phyloP scores from a whole-genome alignment of 768 basidiomycete genomes.

The Agrocybe pediades region DNA sequence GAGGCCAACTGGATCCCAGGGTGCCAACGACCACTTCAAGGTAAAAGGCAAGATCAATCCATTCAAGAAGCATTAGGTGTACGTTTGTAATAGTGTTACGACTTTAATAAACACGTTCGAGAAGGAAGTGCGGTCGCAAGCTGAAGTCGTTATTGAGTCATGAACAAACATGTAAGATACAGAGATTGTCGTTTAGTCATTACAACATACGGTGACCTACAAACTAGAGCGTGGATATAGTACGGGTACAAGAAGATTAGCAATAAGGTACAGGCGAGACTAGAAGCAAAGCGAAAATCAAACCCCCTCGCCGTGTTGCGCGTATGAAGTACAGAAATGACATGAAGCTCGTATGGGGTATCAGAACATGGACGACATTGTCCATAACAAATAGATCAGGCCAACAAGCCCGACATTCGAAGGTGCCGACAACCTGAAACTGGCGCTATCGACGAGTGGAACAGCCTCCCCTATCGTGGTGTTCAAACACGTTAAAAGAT shows the following conservation, averaged over 20 bases:
- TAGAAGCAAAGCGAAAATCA: too few species aligned
- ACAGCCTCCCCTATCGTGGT: slow-evolving; percentile 58
- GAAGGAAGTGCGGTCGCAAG: too few species aligned
- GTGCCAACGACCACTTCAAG: background rate
- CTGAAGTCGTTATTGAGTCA: too few species aligned
- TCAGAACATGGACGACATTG: slow-evolving; percentile 18
- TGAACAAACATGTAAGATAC: too few species aligned
- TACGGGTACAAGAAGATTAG: too few species aligned
- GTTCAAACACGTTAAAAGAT: slow-evolving; percentile 59
- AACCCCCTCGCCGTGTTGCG: too few species aligned
- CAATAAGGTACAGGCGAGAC: too few species aligned
- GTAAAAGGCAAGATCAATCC: background rate
- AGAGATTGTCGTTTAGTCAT: too few species aligned
- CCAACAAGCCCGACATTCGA: slow-evolving; percentile 21
- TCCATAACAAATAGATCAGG: slow-evolving; percentile 22
- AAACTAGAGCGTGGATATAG: too few species aligned
- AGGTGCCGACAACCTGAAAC: slow-evolving; percentile 15
- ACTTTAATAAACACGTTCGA: too few species aligned
- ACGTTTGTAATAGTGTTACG: too few species aligned
- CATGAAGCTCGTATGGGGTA: background rate
- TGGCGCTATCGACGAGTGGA: slow-evolving; percentile 51
- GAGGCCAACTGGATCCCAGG: background rate
- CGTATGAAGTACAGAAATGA: background rate
- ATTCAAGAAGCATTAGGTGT: background rate
- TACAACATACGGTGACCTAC: too few species aligned